Base-by-base conservation (phyloP, 352 stramenopile genomes). In the Globisporangium sylvaticum region DNA sequence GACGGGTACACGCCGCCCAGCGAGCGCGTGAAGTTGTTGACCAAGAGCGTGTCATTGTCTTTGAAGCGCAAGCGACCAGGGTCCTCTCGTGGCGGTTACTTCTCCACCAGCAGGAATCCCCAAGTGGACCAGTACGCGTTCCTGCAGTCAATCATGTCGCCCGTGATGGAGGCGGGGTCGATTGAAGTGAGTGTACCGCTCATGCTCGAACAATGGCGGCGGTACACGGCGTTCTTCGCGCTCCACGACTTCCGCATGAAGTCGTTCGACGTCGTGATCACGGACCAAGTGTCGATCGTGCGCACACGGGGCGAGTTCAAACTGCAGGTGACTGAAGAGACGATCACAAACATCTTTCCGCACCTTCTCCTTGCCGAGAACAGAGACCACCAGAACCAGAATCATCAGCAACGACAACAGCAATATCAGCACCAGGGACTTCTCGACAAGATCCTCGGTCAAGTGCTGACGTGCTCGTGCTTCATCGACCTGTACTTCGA, bases 401-500 rank as follows among this genome's bases (percentile, higher is more conserved):
- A 44, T 4, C 37, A 44, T 9, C 39, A 18, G 4, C 37, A n/a
- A 7, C 37, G n/a, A 46, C 25, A 42, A 8, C 27, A 18, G 1
- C 15, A 65, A 6, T 32, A 24, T 3, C 22, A 53, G 34, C n/a
- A 57, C 15, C 44, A 39, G 27, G 6, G 24, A 14, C 39, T 76
- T 10, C 29, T 76, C 4, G 61, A 76, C 29, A 27, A 25, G 20
- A 58, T 76, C 39, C 39, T 76, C 22, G 67, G 62, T 12, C 64
- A 64, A 27, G 62, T 68, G 27, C 25, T 76, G 12, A n/a, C 34
- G n/a, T 63, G 66, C 59, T 2, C 25, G 58, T 59, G 67, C 56
- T 48, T 66, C 29, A 67, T 76, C 7, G 61, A 76, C 61, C 58
- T 72, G 20, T 76, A 70, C 52, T 73, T 76, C 65, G 69, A 75